Evolutionary conservation across 169 alveolate species (phyloP).

Genomic region (Plasmodium fragile): DNA sequence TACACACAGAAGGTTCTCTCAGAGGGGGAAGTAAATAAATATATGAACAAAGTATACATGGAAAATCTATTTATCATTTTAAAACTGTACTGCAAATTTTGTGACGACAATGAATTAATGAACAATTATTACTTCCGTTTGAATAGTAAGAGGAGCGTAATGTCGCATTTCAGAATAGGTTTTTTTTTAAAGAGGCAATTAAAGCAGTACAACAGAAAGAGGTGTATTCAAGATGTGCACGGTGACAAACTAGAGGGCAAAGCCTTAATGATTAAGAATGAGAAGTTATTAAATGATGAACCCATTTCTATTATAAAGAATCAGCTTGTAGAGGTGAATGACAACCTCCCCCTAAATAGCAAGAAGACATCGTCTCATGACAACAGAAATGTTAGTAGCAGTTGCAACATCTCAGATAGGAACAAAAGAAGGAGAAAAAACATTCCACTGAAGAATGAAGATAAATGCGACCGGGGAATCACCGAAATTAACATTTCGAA

Average conservation of each 20-base stretch:
- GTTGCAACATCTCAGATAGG: background rate
- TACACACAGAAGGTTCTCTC: background rate
- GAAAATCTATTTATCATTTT: slow-evolving; percentile 31
- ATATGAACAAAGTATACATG: slow-evolving; percentile 26
- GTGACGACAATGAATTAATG: slow-evolving; percentile 19
- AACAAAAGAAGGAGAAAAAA: background rate
- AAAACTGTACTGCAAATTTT: slow-evolving; percentile 32
- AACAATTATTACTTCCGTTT: slow-evolving; percentile 10
- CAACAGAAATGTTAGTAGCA: background rate
- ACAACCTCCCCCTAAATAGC: background rate
- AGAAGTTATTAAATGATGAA: background rate
- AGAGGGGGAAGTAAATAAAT: slow-evolving; percentile 4
- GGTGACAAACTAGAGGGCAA: background rate
- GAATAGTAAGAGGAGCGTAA: slow-evolving; percentile 8
- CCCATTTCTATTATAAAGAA: background rate
- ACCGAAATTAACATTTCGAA: background rate
- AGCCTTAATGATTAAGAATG: background rate
- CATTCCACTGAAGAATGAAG: background rate
- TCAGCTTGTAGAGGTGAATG: background rate
- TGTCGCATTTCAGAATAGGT: slow-evolving; percentile 21
- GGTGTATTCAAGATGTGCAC: background rate
- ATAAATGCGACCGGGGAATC: background rate
- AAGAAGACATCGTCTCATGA: background rate
- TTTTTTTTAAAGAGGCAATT: slow-evolving; percentile 36
- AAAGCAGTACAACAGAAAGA: slow-evolving; percentile 5